Percentiles rank a stretch among this genome's conserved stretches.
Evolutionary conservation across 2,329 filamentous ascomycete species (phyloP).

Genomic region (Phyllosticta capitalensis): DNA sequence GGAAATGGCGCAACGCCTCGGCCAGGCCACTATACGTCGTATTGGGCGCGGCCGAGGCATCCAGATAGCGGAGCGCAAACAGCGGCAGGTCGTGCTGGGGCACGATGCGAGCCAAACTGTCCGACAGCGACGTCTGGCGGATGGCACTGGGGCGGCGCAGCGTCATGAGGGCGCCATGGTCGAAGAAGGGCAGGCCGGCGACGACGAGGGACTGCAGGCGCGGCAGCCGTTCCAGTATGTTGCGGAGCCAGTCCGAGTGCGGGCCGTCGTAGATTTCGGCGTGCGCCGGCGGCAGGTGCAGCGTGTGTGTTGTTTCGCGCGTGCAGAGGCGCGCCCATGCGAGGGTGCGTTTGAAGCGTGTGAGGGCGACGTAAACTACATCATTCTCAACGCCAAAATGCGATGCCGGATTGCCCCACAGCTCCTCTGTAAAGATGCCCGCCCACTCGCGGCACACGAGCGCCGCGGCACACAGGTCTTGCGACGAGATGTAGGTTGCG

Average conservation of each 20-base stretch:
- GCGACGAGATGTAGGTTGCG: constrained; percentile 46
- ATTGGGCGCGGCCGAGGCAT: constrained; percentile 49
- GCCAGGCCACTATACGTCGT: constrained; percentile 46
- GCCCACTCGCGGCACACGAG: constrained; percentile 51
- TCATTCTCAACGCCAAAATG: constrained; percentile 53
- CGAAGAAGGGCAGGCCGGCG: constrained; percentile 50
- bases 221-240: constrained; percentile 49
- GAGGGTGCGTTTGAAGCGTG: constrained; percentile 48
- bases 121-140: constrained; percentile 16
- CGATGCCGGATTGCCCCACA: constrained; percentile 55
- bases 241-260: constrained; percentile 48
- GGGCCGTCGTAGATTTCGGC: constrained; percentile 53
- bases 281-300: constrained; percentile 51
- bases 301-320: constrained; percentile 49
- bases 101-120: constrained; percentile 9
- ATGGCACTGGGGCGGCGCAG: constrained; percentile 30
- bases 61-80: constrained; percentile 44
- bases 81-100: constrained; percentile 21
- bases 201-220: constrained; percentile 51
- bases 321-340: constrained; percentile 44
- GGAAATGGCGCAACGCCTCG: constrained; percentile 43
- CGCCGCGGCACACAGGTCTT: constrained; percentile 46
- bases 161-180: constrained; percentile 47
- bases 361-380: constrained; percentile 51
- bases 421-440: constrained; percentile 46